Percentiles rank a stretch among this genome's conserved stretches.
Evolutionary conservation across 257 asterid species (phyloP).

Genomic region (Solanum neorickii): DNA sequence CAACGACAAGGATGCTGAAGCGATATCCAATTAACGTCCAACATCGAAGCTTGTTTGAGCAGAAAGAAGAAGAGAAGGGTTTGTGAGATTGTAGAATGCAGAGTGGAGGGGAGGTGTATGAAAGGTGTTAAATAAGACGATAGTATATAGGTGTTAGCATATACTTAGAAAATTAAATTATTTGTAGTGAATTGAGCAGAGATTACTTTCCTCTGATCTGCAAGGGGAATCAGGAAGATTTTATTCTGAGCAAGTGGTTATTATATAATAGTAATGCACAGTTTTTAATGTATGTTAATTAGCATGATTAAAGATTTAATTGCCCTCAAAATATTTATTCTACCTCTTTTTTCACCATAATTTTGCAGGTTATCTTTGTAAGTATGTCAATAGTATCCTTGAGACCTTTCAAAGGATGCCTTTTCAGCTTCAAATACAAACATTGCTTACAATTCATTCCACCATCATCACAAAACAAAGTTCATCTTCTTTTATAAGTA

Average conservation of each 20-base stretch:
- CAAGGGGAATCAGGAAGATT: not conserved
- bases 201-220: not conserved
- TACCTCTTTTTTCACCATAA: too few species aligned
- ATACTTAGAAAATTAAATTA: not conserved
- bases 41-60: conserved; percentile 18
- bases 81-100: conserved; percentile 2
- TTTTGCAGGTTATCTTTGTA: too few species aligned
- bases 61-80: not conserved
- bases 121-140: not conserved
- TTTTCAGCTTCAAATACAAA: too few species aligned
- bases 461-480: too few species aligned
- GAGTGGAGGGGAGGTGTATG: not conserved
- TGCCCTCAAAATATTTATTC: too few species aligned
- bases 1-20: conserved; percentile 78
- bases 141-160: not conserved
- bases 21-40: conserved; percentile 58
- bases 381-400: too few species aligned
- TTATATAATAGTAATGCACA: not conserved
- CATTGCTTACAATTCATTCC: too few species aligned
- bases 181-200: not conserved
- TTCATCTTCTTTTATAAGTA: too few species aligned
- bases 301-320: too few species aligned
- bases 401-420: too few species aligned
- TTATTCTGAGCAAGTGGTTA: not conserved
- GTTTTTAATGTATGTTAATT: too few species aligned